A percentile compares a stretch with the other conserved stretches of the same genome.
Evolutionary conservation across 805 yeast species (phyloP).

Genomic region (Saturnispora kantuleensis): DNA sequence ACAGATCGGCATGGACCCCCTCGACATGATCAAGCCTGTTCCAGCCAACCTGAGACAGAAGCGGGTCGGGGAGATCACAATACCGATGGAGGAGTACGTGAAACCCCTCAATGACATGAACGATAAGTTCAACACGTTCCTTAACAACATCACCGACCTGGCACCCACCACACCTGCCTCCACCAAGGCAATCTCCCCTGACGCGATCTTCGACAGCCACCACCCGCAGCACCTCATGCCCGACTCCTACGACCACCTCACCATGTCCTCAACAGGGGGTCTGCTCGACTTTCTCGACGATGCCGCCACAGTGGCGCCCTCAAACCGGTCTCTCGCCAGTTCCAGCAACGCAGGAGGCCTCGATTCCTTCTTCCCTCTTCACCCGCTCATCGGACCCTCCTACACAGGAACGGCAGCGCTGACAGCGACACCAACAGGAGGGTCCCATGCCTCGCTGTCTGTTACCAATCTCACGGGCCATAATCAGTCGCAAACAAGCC

Average conservation of each 20-base stretch:
- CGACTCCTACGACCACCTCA: slow-evolving; percentile 14
- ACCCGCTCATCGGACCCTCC: slow-evolving; percentile 26
- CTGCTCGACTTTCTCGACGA: slow-evolving; percentile 25
- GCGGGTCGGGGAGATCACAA: slow-evolving; percentile 25
- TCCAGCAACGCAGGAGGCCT: slow-evolving; percentile 12
- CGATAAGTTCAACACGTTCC: slow-evolving; percentile 22
- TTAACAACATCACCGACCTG: slow-evolving; percentile 17
- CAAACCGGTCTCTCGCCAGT: no score
- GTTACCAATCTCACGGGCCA: not conserved
- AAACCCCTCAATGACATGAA: slow-evolving; percentile 30
- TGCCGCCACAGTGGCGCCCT: not conserved
- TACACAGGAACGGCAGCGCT: slow-evolving; percentile 8
- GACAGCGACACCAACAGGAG: not conserved
- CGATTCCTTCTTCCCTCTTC: slow-evolving; percentile 25
- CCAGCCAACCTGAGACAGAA: slow-evolving; percentile 17
- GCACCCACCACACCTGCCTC: slow-evolving; percentile 8
- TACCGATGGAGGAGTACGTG: slow-evolving; percentile 29
- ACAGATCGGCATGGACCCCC: slow-evolving; percentile 26
- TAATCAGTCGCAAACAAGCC: slow-evolving; percentile 9
- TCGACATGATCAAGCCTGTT: slow-evolving; percentile 5
- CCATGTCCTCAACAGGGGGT: slow-evolving; percentile 23
- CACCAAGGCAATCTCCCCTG: slow-evolving; percentile 1
- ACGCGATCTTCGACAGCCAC: not conserved
- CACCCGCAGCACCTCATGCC: not conserved
- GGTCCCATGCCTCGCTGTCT: not conserved